phyloP scores from a whole-genome alignment of 345 rosid genomes.

The Bruguiera gymnorhiza region DNA sequence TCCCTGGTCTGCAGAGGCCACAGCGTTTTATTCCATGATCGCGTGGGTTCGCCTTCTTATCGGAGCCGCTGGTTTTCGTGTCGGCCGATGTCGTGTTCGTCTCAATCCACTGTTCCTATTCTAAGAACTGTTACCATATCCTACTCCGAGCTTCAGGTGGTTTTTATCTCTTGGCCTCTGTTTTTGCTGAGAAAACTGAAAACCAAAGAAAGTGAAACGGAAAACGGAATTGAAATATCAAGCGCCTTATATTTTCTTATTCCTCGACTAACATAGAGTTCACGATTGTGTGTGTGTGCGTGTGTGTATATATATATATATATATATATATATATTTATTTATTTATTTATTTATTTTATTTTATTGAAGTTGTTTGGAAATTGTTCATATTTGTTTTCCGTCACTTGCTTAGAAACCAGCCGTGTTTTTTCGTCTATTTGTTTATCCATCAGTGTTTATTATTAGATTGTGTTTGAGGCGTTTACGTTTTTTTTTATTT shows the following conservation, averaged over 20 bases:
- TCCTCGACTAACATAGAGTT: background rate
- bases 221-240: background rate
- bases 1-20: background rate
- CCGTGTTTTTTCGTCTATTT: too few species aligned
- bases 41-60: conserved; percentile 16
- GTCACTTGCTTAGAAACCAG: too few species aligned
- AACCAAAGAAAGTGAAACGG: background rate
- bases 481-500: background rate
- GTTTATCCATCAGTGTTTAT: too few species aligned
- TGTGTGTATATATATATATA: too few species aligned
- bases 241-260: background rate
- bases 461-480: too few species aligned
- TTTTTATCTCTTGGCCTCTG: background rate
- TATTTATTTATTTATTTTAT: too few species aligned
- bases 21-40: background rate
- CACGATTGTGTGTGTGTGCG: background rate
- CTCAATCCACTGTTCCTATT: conserved; percentile 39
- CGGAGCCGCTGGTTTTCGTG: conserved; percentile 19
- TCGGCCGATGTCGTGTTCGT: conserved; percentile 41
- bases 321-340: too few species aligned
- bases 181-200: conserved; percentile 4
- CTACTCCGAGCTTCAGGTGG: conserved; percentile 68
- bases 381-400: too few species aligned
- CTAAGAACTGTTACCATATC: conserved; percentile 66
- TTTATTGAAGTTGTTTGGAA: too few species aligned